These are phyloP conservation scores for Pseudogymnoascus destructans DNA, from an alignment of 2,329 filamentous ascomycete genomes.

Conservation along the genomic window DNA sequence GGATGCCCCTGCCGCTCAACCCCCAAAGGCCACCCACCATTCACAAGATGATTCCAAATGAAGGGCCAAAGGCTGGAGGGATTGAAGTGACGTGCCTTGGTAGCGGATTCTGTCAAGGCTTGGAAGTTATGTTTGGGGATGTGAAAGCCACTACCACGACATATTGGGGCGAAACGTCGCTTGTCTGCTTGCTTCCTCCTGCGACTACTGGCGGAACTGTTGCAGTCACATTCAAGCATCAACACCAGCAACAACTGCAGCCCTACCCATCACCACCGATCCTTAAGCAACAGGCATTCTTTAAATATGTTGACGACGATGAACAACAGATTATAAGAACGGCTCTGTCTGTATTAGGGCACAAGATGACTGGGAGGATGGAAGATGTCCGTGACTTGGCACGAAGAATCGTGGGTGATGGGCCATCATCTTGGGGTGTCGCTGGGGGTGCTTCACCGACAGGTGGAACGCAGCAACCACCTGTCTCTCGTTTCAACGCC, in stretches of 20 bases:
- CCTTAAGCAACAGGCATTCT: slow-evolving; percentile 39
- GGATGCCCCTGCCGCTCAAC: slow-evolving; percentile 36
- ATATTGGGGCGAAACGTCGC: slow-evolving; percentile 48
- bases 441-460: slow-evolving; percentile 29
- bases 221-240: slow-evolving; percentile 45
- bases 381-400: slow-evolving; percentile 50
- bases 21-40: slow-evolving; percentile 50
- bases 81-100: slow-evolving; percentile 80
- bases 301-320: slow-evolving; percentile 63
- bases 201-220: slow-evolving; percentile 44
- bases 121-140: slow-evolving; percentile 78
- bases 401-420: slow-evolving; percentile 42
- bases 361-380: slow-evolving; percentile 51
- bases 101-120: slow-evolving; percentile 62
- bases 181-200: slow-evolving; percentile 51
- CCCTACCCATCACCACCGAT: slow-evolving; percentile 31
- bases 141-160: slow-evolving; percentile 48
- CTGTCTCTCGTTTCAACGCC: slow-evolving; percentile 31
- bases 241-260: slow-evolving; percentile 33
- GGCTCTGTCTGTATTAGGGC: slow-evolving; percentile 49
- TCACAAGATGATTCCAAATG: slow-evolving; percentile 69
- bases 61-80: slow-evolving; percentile 70
- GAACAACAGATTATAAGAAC: slow-evolving; percentile 56
- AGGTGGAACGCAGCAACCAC: slow-evolving; percentile 33
- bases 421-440: slow-evolving; percentile 35